Conservation (phyloP, 768 basidiomycete species). For the Lenzites betulinus region DNA sequence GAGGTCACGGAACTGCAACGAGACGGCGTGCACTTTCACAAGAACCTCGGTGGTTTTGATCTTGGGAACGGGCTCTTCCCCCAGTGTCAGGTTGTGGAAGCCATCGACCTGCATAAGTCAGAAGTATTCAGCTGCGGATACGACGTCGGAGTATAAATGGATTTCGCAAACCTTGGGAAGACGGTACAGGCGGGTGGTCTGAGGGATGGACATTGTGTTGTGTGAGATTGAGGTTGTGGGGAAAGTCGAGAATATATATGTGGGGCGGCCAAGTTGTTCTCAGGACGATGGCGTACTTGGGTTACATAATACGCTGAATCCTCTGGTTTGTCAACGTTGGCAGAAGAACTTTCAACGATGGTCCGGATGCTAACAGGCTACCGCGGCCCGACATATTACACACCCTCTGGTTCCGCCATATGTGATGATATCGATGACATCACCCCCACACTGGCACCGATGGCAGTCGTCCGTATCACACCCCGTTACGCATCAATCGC, state of each 20-base stretch:
- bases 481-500: too few species aligned
- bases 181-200: constrained; percentile 28
- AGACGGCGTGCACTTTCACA: constrained; percentile 58
- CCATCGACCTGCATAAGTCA: constrained; percentile 27
- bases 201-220: constrained; percentile 15
- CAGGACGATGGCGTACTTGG: too few species aligned
- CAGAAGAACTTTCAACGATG: too few species aligned
- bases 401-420: too few species aligned
- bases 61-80: constrained; percentile 29
- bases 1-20: constrained; percentile 57
- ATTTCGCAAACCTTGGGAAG: constrained; percentile 21
- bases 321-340: too few species aligned
- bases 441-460: too few species aligned
- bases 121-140: neutral
- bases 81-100: constrained; percentile 33
- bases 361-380: too few species aligned
- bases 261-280: too few species aligned
- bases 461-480: too few species aligned
- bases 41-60: constrained; percentile 52
- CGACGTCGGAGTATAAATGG: neutral
- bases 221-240: neutral
- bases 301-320: too few species aligned
- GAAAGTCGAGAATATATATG: neutral
- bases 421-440: too few species aligned
- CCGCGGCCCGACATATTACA: too few species aligned